Percentiles rank a stretch among this genome's conserved stretches.
These are phyloP conservation scores for Crithidia thermophila DNA, from an alignment of 208 protist genomes.

Conservation along the genomic window DNA sequence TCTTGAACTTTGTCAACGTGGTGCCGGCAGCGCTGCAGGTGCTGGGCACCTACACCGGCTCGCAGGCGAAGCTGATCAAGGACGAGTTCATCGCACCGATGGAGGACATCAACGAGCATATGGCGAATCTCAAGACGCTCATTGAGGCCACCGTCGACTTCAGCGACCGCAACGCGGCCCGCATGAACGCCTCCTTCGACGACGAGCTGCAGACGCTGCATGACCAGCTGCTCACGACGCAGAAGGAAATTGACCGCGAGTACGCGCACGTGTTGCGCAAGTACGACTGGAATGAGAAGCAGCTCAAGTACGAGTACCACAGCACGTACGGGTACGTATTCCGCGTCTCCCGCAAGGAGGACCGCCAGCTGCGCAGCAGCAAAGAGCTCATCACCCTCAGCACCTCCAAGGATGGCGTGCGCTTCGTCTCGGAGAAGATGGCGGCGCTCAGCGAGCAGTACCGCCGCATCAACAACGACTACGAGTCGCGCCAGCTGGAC, in stretches of 20 bases:
- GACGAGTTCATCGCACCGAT: conserved; percentile 88
- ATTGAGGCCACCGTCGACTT: conserved; percentile 87
- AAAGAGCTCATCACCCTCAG: conserved; percentile 76
- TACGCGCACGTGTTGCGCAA: conserved; percentile 58
- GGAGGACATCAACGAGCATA: conserved; percentile 85
- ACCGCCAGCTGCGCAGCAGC: conserved; percentile 84
- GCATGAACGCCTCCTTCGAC: conserved; percentile 95
- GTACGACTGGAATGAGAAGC: conserved; percentile 88
- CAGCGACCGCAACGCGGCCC: conserved; percentile 62
- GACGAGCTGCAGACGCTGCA: conserved; percentile 91
- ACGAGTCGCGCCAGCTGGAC: conserved; percentile 77
- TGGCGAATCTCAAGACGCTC: conserved; percentile 79
- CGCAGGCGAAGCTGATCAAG: conserved; percentile 73
- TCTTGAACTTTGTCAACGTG: conserved; percentile 84
- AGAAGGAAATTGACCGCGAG: conserved; percentile 81
- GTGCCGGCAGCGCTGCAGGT: conserved; percentile 66
- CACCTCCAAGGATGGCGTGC: conserved; percentile 95
- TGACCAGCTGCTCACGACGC: conserved; percentile 57
- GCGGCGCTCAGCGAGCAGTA: conserved; percentile 86
- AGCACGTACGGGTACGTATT: conserved; percentile 90
- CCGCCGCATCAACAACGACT: conserved; percentile 66
- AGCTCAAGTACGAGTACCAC: conserved; percentile 93
- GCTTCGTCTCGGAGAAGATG: conserved; percentile 92
- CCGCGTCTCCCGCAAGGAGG: conserved; percentile 91
- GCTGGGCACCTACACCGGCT: conserved; percentile 69